Evolutionary conservation across 441 rosid genomes (phyloP).

Genomic region (Macaranga tanarius): DNA sequence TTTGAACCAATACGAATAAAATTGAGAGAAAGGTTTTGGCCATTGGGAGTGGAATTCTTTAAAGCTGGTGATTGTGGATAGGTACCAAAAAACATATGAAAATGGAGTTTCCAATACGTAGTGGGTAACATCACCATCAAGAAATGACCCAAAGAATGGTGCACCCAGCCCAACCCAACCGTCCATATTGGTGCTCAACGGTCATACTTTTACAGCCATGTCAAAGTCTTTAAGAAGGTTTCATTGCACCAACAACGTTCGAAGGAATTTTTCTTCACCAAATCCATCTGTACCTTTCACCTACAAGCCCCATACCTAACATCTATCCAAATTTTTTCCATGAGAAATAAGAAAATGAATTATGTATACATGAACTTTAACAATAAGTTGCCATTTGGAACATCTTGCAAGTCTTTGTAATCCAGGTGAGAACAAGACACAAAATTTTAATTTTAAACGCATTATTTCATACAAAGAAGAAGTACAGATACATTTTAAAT

Average conservation of each 20-base stretch:
- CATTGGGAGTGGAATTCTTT: too few species aligned
- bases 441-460: too few species aligned
- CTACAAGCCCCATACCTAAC: constrained; percentile 5
- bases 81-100: too few species aligned
- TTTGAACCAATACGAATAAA: too few species aligned
- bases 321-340: background rate
- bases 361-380: background rate
- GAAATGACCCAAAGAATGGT: background rate
- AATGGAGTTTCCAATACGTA: too few species aligned
- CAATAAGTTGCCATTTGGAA: background rate
- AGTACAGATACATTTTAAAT: too few species aligned
- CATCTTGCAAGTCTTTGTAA: too few species aligned
- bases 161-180: background rate
- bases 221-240: background rate
- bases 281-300: constrained; percentile 12
- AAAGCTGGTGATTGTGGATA: too few species aligned
- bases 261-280: constrained; percentile 10
- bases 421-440: too few species aligned
- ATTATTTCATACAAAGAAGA: too few species aligned
- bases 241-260: background rate
- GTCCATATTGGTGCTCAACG: background rate
- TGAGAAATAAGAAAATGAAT: background rate
- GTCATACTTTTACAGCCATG: background rate
- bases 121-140: background rate
- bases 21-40: too few species aligned